These are phyloP conservation scores for Colletotrichum tofieldiae DNA, from an alignment of 2,329 filamentous ascomycete genomes.

Conservation along the genomic window DNA sequence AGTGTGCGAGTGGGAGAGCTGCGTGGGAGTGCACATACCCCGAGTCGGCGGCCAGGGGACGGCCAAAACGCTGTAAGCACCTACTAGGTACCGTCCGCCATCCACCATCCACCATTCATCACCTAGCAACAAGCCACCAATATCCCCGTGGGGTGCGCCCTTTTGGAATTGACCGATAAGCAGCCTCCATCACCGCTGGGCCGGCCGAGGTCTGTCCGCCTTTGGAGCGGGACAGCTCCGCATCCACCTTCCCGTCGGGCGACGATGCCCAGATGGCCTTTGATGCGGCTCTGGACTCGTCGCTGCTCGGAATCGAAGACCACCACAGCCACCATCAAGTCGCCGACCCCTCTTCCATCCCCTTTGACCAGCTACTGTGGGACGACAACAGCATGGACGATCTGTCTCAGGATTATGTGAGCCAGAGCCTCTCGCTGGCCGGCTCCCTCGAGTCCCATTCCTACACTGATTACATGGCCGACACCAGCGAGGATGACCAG, in stretches of 20 bases:
- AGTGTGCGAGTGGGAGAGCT: not conserved
- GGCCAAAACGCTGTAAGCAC: not conserved
- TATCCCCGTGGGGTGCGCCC: not conserved
- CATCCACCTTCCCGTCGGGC: not conserved
- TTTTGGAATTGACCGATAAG: not conserved
- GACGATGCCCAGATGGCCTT: not conserved
- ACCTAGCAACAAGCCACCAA: not conserved
- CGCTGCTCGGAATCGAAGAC: not conserved
- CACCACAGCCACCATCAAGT: not conserved
- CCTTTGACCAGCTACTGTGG: not conserved
- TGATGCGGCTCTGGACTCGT: not conserved
- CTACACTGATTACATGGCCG: not conserved
- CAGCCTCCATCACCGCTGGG: not conserved
- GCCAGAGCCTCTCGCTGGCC: not conserved
- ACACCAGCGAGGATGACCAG: not conserved
- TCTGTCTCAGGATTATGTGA: not conserved
- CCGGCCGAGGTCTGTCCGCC: not conserved
- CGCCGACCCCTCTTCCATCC: not conserved
- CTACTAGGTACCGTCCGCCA: not conserved
- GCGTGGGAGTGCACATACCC: not conserved
- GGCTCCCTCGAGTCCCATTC: not conserved
- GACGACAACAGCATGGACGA: not conserved
- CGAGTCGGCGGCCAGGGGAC: not conserved
- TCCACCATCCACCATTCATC: not conserved
- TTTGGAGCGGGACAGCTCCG: not conserved